These are phyloP conservation scores for Ammopiptanthus mongolicus DNA, from an alignment of 306 rosid species.

Conservation along the genomic window DNA sequence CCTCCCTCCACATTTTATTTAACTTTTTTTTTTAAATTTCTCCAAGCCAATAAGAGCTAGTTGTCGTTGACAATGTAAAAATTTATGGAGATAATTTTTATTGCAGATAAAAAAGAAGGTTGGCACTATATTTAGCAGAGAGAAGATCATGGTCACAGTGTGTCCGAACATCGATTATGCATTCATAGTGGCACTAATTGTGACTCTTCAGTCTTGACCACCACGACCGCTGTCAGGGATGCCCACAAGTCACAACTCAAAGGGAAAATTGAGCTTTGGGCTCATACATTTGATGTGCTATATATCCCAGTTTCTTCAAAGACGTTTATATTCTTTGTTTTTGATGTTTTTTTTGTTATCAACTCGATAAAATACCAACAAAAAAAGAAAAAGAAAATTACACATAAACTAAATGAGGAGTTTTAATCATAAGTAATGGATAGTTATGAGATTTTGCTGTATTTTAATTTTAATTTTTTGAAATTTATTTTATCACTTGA, in stretches of 20 bases:
- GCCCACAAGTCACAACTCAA: too few relatives aligned
- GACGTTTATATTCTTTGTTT: too few relatives aligned
- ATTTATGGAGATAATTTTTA: not conserved
- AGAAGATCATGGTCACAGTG: conserved; percentile 33
- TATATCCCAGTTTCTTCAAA: not conserved
- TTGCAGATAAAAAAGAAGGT: conserved; percentile 39
- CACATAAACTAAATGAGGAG: too few relatives aligned
- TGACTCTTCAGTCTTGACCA: conserved; percentile 30
- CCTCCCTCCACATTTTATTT: too few relatives aligned
- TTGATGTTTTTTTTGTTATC: too few relatives aligned
- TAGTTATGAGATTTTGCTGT: too few relatives aligned
- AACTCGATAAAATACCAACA: too few relatives aligned
- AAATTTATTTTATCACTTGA: too few relatives aligned
- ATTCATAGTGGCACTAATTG: conserved; percentile 32
- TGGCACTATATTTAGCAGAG: conserved; percentile 14
- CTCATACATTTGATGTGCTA: not conserved
- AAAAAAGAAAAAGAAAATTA: too few relatives aligned
- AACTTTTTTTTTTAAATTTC: not conserved
- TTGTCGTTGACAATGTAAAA: not conserved
- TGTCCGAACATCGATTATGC: conserved; percentile 42
- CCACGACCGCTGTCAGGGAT: not conserved
- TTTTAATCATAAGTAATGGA: too few relatives aligned
- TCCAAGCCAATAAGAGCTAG: not conserved
- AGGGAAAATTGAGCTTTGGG: not conserved
- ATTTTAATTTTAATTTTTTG: too few relatives aligned